Evolutionary conservation across 2,329 filamentous ascomycete genomes (phyloP).

Genomic region (Verticillium longisporum): DNA sequence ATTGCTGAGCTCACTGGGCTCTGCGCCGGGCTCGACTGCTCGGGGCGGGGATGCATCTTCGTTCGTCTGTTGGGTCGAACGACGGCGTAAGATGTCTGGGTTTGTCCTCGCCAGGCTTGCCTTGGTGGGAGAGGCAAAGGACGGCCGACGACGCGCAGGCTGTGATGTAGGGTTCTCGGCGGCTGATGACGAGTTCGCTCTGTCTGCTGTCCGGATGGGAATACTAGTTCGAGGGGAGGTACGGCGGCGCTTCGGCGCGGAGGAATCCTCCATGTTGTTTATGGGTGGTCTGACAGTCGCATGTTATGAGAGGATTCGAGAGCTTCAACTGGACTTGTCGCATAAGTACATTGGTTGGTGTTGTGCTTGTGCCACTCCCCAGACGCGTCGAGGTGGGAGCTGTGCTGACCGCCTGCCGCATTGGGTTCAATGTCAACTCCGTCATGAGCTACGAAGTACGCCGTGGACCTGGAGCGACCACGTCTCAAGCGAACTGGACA

Average conservation of each 20-base stretch:
- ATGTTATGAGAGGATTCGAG: background rate
- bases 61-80: conserved; percentile 19
- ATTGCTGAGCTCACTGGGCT: conserved; percentile 15
- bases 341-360: background rate
- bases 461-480: too few relatives aligned
- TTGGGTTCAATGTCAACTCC: background rate
- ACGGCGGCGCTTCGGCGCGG: conserved; percentile 58
- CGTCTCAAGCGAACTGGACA: too few relatives aligned
- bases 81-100: conserved; percentile 46
- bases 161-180: conserved; percentile 15
- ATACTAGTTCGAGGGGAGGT: conserved; percentile 46
- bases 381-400: background rate
- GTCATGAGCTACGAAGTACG: too few relatives aligned
- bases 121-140: conserved; percentile 61
- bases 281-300: background rate
- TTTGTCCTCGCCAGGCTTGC: conserved; percentile 56
- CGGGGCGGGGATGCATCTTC: background rate
- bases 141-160: conserved; percentile 33
- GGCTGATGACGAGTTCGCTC: conserved; percentile 29
- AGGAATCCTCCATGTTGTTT: conserved; percentile 14
- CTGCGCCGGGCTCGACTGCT: conserved; percentile 6
- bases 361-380: background rate
- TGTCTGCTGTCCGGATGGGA: conserved; percentile 8
- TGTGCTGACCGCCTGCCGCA: background rate
- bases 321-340: background rate